These are phyloP conservation scores for Phialophora tarda DNA, from an alignment of 2,329 filamentous ascomycete species.

Conservation along the genomic window DNA sequence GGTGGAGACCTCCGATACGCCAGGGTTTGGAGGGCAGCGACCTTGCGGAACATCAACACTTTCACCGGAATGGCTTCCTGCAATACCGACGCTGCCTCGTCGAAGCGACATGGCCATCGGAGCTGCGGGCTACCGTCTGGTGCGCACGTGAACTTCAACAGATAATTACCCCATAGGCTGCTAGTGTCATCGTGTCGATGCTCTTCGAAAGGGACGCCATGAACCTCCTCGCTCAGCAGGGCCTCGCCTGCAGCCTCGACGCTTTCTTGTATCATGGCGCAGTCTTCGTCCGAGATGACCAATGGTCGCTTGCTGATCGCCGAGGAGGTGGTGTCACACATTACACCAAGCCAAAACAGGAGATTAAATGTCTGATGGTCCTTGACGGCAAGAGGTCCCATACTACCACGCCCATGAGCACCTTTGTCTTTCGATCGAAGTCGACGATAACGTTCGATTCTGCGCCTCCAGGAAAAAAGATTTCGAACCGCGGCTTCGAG, in stretches of 20 bases:
- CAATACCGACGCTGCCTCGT: constrained; percentile 57
- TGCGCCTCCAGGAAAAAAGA: constrained; percentile 31
- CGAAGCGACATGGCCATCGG: constrained; percentile 62
- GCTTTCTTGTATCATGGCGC: constrained; percentile 44
- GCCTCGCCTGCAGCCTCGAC: not conserved
- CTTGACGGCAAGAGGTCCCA: constrained; percentile 35
- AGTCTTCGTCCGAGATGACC: constrained; percentile 56
- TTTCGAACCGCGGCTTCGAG: constrained; percentile 35
- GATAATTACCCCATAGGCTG: constrained; percentile 43
- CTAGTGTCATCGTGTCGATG: constrained; percentile 36
- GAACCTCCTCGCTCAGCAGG: constrained; percentile 5
- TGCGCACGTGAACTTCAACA: constrained; percentile 26
- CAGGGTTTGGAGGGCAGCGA: constrained; percentile 61
- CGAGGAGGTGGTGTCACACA: constrained; percentile 64
- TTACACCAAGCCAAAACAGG: constrained; percentile 64
- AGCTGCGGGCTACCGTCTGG: constrained; percentile 37
- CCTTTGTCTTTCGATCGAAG: constrained; percentile 12
- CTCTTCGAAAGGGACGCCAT: constrained; percentile 12
- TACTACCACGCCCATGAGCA: not conserved
- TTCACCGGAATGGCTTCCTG: constrained; percentile 63
- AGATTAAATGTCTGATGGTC: constrained; percentile 58
- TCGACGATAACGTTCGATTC: constrained; percentile 26
- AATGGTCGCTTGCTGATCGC: constrained; percentile 58
- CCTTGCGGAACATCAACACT: constrained; percentile 64
- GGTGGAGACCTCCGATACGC: constrained; percentile 50